phyloP scores from a whole-genome alignment of 768 basidiomycete genomes.

The Phlebiopsis flavidoalba region DNA sequence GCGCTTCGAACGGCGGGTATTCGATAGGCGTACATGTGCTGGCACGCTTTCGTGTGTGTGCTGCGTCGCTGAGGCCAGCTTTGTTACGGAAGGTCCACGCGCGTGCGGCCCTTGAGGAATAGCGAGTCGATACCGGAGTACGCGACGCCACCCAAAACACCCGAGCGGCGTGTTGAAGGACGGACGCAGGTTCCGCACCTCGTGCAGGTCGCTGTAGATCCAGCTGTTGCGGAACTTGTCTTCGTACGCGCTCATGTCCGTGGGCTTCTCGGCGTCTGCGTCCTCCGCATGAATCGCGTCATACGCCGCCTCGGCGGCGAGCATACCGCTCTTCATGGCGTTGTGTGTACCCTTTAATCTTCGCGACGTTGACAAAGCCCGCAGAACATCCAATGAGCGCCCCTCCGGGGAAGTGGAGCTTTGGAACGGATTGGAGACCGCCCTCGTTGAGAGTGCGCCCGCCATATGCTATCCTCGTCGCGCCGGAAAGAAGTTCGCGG shows the following conservation, averaged over 20 bases:
- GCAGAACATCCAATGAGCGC: slow-evolving; percentile 94
- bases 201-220: slow-evolving; percentile 81
- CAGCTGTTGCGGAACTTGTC: slow-evolving; percentile 66
- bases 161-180: slow-evolving; percentile 78
- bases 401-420: slow-evolving; percentile 85
- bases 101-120: slow-evolving; percentile 76
- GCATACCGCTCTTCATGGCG: slow-evolving; percentile 98
- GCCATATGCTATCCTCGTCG: slow-evolving; percentile 84
- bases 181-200: slow-evolving; percentile 89
- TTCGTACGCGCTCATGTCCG: slow-evolving; percentile 75
- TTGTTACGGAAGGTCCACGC: slow-evolving; percentile 89
- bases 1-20: slow-evolving; percentile 85
- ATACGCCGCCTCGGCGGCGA: slow-evolving; percentile 88
- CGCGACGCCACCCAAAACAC: slow-evolving; percentile 80
- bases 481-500: slow-evolving; percentile 68
- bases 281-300: slow-evolving; percentile 42
- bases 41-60: slow-evolving; percentile 60
- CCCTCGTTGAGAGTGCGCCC: slow-evolving; percentile 91
- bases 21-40: slow-evolving; percentile 65
- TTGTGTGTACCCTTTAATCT: slow-evolving; percentile 98
- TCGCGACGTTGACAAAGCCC: slow-evolving; percentile 93
- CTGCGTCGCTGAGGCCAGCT: slow-evolving; percentile 50
- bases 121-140: slow-evolving; percentile 90
- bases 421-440: slow-evolving; percentile 87
- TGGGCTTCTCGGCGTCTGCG: slow-evolving; percentile 20